phyloP scores from a whole-genome alignment of 1,139 yeast genomes.

The Scheffersomyces stambukii region DNA sequence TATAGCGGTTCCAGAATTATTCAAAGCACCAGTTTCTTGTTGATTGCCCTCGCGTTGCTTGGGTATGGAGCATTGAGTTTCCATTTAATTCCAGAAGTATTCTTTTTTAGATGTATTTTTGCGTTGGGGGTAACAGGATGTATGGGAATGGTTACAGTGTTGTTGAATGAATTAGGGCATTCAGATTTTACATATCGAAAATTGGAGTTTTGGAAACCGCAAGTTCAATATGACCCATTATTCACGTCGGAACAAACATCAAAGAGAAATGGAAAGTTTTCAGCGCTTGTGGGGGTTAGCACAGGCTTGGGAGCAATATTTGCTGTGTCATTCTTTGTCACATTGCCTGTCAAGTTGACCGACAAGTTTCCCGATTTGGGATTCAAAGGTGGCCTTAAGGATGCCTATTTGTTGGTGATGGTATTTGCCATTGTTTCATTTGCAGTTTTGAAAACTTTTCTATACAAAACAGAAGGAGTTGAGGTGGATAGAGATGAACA shows the following conservation, averaged over 20 bases:
- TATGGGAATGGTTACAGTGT: conserved; percentile 45
- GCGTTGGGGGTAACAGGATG: conserved; percentile 57
- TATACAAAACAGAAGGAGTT: conserved; percentile 29
- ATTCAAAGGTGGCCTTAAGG: conserved; percentile 38
- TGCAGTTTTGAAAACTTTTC: conserved; percentile 32
- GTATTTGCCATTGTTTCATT: conserved; percentile 36
- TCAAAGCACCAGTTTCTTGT: conserved; percentile 43
- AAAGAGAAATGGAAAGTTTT: conserved; percentile 48
- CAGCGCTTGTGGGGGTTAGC: conserved; percentile 59
- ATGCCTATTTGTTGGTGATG: conserved; percentile 50
- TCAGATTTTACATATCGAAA: conserved; percentile 36
- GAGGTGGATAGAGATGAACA: conserved; percentile 2
- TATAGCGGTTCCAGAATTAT: conserved; percentile 52
- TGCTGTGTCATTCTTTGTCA: conserved; percentile 46
- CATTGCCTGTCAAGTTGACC: conserved; percentile 43
- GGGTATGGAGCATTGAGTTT: conserved; percentile 40
- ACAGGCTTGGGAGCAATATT: conserved; percentile 70
- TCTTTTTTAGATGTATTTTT: conserved; percentile 50
- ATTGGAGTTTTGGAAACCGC: conserved; percentile 19
- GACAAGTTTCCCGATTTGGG: conserved; percentile 18
- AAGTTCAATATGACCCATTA: neutral
- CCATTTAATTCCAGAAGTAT: conserved; percentile 41
- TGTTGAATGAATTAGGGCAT: conserved; percentile 51
- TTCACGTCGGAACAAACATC: neutral
- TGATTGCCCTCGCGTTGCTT: conserved; percentile 44